Conservation (phyloP, 495 filamentous ascomycete genomes). For the Pyronema domesticum region DNA sequence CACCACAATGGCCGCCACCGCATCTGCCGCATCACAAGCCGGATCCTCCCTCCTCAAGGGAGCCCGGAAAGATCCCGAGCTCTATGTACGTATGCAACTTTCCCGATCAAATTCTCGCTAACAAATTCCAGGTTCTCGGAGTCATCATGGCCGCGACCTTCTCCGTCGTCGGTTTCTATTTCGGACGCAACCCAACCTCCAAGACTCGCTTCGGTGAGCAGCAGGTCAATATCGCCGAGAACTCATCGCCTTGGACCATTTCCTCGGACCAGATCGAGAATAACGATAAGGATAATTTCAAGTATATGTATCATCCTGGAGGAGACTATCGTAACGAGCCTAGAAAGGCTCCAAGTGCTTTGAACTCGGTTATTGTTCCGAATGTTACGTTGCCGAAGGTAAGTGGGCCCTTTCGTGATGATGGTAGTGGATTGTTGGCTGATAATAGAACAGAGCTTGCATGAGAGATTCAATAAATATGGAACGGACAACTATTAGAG, state of each 20-base stretch:
- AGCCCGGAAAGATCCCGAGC: slow-evolving; percentile 59
- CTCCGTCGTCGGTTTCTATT: slow-evolving; percentile 69
- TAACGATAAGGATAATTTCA: slow-evolving; percentile 40
- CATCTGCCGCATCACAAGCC: slow-evolving; percentile 26
- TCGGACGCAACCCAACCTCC: slow-evolving; percentile 64
- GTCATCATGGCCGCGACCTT: slow-evolving; percentile 80
- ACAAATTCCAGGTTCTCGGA: slow-evolving; percentile 49
- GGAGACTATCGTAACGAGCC: slow-evolving; percentile 58
- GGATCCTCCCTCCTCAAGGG: slow-evolving; percentile 36
- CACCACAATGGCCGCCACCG: slow-evolving; percentile 9
- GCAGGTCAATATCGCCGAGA: slow-evolving; percentile 49
- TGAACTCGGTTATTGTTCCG: slow-evolving; percentile 85
- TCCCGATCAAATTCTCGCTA: background rate
- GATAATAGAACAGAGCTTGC: slow-evolving; percentile 36
- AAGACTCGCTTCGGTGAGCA: slow-evolving; percentile 50
- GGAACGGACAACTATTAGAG: slow-evolving; percentile 52
- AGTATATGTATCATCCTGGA: slow-evolving; percentile 62
- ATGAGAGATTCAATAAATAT: slow-evolving; percentile 95
- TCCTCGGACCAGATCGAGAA: slow-evolving; percentile 26
- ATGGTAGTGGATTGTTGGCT: background rate
- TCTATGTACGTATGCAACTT: slow-evolving; percentile 41
- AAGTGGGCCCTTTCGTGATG: background rate
- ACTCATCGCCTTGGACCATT: slow-evolving; percentile 73
- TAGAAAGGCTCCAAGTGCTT: slow-evolving; percentile 78
- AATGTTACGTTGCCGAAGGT: slow-evolving; percentile 82